These are phyloP conservation scores for Clitoria ternatea DNA, from an alignment of 306 rosid species.

Conservation along the genomic window DNA sequence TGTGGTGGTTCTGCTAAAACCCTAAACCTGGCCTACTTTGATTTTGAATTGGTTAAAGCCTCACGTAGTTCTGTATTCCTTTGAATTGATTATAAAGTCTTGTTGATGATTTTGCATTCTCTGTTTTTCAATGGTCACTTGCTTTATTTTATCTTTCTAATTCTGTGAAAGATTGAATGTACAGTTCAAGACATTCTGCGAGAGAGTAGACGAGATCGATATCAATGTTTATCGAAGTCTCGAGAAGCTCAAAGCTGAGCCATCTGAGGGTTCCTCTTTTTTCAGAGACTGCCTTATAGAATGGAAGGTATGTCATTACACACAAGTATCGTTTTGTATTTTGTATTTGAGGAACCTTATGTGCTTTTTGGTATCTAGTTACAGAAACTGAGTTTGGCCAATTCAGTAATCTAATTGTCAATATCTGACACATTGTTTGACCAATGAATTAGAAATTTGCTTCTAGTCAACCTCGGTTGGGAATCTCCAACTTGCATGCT, in stretches of 20 bases:
- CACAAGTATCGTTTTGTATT: not conserved
- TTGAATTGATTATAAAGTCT: not conserved
- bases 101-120: not conserved
- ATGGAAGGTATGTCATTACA: constrained; percentile 65
- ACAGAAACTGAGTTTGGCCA: too few species aligned
- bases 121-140: not conserved
- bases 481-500: not conserved
- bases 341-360: not conserved
- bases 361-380: too few species aligned
- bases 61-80: not conserved
- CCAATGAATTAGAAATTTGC: too few species aligned
- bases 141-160: not conserved
- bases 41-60: not conserved
- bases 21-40: constrained; percentile 20
- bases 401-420: too few species aligned
- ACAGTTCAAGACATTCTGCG: constrained; percentile 69
- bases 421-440: too few species aligned
- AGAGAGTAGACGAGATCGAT: constrained; percentile 65
- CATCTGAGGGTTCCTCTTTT: constrained; percentile 77
- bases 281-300: constrained; percentile 80
- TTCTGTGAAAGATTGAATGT: not conserved
- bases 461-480: too few species aligned
- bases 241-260: constrained; percentile 58
- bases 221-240: constrained; percentile 71
- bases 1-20: constrained; percentile 17